A percentile compares a stretch with the other conserved stretches of the same genome.
phyloP scores from a whole-genome alignment of 225 moss, liverwort and hornwort genomes.

The Pseudoscleropodium purum region DNA sequence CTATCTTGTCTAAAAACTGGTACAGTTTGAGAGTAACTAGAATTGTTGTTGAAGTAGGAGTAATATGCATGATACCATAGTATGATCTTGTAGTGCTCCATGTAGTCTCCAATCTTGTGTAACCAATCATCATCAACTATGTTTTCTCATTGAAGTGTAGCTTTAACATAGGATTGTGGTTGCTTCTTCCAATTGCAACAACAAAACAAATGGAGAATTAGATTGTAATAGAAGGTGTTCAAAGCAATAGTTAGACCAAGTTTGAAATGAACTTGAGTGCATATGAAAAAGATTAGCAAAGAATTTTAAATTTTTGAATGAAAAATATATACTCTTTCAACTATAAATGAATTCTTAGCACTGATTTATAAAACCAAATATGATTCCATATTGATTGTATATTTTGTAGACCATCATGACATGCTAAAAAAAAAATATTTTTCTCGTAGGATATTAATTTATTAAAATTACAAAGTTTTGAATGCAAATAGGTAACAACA shows the following conservation, averaged over 20 bases:
- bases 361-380: rapidly evolving
- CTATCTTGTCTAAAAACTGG: background rate
- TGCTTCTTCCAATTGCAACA: background rate
- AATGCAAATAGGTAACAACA: background rate
- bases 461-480: background rate
- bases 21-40: rapidly evolving
- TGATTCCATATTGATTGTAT: rapidly evolving
- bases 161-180: rapidly evolving
- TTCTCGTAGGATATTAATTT: rapidly evolving
- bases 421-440: rapidly evolving
- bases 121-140: rapidly evolving
- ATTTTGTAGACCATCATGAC: too few species aligned
- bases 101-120: background rate
- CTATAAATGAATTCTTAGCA: background rate
- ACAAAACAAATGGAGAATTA: background rate
- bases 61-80: rapidly evolving
- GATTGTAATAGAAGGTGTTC: background rate
- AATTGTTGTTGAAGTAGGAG: background rate
- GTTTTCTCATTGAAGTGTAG: rapidly evolving
- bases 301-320: background rate
- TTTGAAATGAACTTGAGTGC: background rate
- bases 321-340: background rate
- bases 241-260: background rate
- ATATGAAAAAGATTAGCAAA: background rate
- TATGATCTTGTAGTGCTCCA: rapidly evolving